Conservation (phyloP, 129 eudicot species). For the Saposhnikovia divaricata region DNA sequence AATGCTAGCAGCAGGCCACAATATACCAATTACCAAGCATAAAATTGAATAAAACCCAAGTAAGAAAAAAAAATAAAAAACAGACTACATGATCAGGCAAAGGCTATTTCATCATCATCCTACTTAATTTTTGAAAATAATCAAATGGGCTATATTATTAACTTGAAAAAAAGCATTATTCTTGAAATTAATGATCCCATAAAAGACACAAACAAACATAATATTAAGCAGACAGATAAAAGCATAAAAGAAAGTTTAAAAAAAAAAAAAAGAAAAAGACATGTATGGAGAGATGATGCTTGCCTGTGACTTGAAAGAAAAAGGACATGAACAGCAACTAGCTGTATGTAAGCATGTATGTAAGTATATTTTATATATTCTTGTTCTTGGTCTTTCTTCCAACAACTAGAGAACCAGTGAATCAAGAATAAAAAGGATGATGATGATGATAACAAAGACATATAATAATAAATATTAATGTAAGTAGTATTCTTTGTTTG, state of each 20-base stretch:
- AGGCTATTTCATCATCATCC: not conserved
- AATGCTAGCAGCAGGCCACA: not conserved
- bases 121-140: not conserved
- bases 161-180: too few species aligned
- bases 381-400: not conserved
- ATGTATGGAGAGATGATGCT: not conserved
- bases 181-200: too few species aligned
- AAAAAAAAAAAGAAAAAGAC: not conserved
- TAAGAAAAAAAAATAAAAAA: not conserved
- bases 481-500: not conserved
- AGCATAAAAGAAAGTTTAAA: not conserved
- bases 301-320: constrained; percentile 12
- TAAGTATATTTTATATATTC: too few species aligned
- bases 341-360: not conserved
- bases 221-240: not conserved
- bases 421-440: not conserved
- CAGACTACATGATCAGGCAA: not conserved
- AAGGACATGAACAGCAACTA: constrained; percentile 20
- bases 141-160: not conserved
- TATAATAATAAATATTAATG: not conserved
- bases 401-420: not conserved
- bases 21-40: not conserved
- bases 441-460: constrained; percentile 1
- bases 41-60: not conserved
- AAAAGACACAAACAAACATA: too few species aligned